Percentiles rank a stretch among this genome's conserved stretches.
phyloP scores from a whole-genome alignment of 169 alveolate genomes.

The Eimeria tenella region DNA sequence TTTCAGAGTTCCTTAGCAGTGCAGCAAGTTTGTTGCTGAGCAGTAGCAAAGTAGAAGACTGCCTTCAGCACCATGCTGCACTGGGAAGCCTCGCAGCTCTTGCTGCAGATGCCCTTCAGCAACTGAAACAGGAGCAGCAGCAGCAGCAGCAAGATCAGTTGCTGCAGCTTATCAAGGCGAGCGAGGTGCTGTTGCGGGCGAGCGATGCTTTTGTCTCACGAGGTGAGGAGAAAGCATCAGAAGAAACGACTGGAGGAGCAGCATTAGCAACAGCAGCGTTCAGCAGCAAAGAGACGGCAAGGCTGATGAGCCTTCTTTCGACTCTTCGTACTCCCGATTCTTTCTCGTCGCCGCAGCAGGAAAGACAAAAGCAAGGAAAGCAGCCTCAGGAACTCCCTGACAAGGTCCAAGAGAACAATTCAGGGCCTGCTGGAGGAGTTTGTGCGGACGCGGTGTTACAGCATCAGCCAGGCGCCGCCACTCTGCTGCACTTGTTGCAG shows the following conservation, averaged over 20 bases:
- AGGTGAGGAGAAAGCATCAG: background rate
- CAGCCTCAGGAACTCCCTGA: slow-evolving; percentile 5
- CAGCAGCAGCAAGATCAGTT: slow-evolving; percentile 52
- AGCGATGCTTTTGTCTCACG: slow-evolving; percentile 10
- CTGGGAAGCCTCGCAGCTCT: slow-evolving; percentile 55
- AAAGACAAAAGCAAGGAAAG: background rate
- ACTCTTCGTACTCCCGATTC: slow-evolving; percentile 14
- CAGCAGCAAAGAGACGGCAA: slow-evolving; percentile 35
- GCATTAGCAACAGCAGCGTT: slow-evolving; percentile 9
- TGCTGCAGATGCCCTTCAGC: slow-evolving; percentile 59
- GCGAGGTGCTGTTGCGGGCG: slow-evolving; percentile 13
- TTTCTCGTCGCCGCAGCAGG: slow-evolving; percentile 21
- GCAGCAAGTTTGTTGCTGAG: slow-evolving; percentile 32
- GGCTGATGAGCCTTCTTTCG: slow-evolving; percentile 26
- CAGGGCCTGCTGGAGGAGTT: background rate
- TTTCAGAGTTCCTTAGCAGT: slow-evolving; percentile 25
- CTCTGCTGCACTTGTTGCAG: slow-evolving; percentile 20
- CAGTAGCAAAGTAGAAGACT: background rate
- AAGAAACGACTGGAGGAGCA: slow-evolving; percentile 20
- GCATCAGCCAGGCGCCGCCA: slow-evolving; percentile 44
- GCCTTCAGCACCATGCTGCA: background rate
- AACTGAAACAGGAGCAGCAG: slow-evolving; percentile 2
- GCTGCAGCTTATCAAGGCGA: slow-evolving; percentile 28
- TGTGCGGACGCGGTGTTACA: background rate
- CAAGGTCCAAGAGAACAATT: too few species aligned